Base-by-base conservation (phyloP, 78 protist species). In the Dictyostelium discoideum region DNA sequence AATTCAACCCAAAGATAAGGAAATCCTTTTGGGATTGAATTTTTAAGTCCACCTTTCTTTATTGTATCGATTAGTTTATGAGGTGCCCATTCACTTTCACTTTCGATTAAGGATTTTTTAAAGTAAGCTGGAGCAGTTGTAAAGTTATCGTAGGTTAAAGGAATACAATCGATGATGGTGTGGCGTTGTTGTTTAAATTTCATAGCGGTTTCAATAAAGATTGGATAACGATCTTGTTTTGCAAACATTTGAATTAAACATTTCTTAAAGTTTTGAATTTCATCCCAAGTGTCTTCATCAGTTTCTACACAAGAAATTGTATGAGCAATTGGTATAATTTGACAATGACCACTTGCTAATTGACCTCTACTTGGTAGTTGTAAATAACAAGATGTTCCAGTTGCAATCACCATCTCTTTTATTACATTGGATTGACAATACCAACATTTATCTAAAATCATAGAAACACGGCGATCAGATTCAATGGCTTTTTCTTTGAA, bases 1-100 rank as follows among this genome's bases (percentile, higher is more conserved):
- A 96, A 97, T 29, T 92, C 97, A 0, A 96, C 97, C 87, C 89
- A 79, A 26, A 97, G 97, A 92, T 97, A 97, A 2, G 98, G 85
- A 26, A 97, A 97, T 44, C 85, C 93, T 8, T 67, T 11, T 3
- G 98, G 98, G 0, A 97, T 79, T 26, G 95, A 32, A n/a, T 85
- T 69, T 22, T 39, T 37, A 13, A 86, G 50, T 0, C 92, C 97
- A 44, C 95, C 96, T 13, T 65, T 48, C 20, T 82, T 85, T 9
- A 73, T 63, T 8, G 96, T 85, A n/a, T 97, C 98, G 9, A 94
- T 90, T 13, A 96, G 48, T 54, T 54, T 86, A 80, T 96, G 83
- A 32, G 80, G 93, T 11, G 96, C n/a, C 98, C 98, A 96, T 67
- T 96, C 97, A 29, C 81, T 44, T 39, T 89, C 98, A 9, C 86